Evolutionary conservation across 2,329 filamentous ascomycete genomes (phyloP).

Genomic region (Grosmannia clavigera): DNA sequence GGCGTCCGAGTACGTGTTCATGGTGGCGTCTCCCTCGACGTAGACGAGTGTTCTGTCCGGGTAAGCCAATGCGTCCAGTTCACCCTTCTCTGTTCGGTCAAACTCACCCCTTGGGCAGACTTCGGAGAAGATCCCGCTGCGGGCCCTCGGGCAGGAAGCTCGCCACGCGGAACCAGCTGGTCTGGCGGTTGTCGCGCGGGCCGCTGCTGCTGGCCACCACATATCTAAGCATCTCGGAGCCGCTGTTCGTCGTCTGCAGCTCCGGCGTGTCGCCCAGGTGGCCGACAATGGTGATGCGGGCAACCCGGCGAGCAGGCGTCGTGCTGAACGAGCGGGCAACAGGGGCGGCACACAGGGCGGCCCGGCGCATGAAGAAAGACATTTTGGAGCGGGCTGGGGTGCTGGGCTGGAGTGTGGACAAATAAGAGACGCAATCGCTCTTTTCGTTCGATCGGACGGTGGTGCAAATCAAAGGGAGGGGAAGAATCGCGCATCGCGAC

Average conservation of each 20-base stretch:
- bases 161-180: constrained; percentile 75
- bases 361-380: constrained; percentile 14
- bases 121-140: constrained; percentile 58
- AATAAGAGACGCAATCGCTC: background rate
- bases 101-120: constrained; percentile 66
- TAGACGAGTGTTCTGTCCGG: constrained; percentile 57
- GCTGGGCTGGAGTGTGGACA: too few species aligned
- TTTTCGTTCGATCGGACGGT: background rate
- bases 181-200: constrained; percentile 55
- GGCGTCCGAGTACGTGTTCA: constrained; percentile 52
- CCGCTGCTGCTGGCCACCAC: constrained; percentile 59
- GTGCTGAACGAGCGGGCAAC: constrained; percentile 63
- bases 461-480: background rate
- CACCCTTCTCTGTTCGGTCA: background rate
- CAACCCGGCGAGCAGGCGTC: constrained; percentile 50
- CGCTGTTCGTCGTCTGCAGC: constrained; percentile 54
- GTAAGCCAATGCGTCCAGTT: background rate
- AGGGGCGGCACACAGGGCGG: constrained; percentile 16
- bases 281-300: constrained; percentile 78
- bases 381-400: constrained; percentile 3
- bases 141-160: constrained; percentile 58
- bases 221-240: constrained; percentile 66
- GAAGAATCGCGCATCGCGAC: background rate
- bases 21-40: constrained; percentile 69
- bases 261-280: constrained; percentile 74